Conservation (phyloP, 1,139 yeast genomes). For the Debaryomyces sp. region DNA sequence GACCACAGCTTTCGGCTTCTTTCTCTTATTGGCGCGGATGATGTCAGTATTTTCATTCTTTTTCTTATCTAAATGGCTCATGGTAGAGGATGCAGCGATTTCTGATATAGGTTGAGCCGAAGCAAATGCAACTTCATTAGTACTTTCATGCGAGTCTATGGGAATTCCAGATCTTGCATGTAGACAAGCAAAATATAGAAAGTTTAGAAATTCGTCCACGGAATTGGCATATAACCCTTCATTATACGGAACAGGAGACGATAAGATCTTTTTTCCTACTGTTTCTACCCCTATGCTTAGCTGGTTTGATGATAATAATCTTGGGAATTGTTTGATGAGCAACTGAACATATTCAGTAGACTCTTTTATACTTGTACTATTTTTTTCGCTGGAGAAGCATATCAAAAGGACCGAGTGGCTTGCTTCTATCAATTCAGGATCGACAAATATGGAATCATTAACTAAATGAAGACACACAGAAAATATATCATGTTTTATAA, state of each 20-base stretch:
- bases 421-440: constrained; percentile 56
- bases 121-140: constrained; percentile 22
- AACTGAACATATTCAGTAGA: constrained; percentile 37
- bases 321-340: constrained; percentile 56
- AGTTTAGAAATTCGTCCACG: constrained; percentile 43
- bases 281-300: constrained; percentile 61
- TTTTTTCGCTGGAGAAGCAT: constrained; percentile 34
- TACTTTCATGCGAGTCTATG: constrained; percentile 20
- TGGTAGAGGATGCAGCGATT: constrained; percentile 39
- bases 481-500: constrained; percentile 38
- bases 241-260: constrained; percentile 36
- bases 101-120: constrained; percentile 46
- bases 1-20: constrained; percentile 35
- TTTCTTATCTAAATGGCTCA: constrained; percentile 31
- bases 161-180: constrained; percentile 33
- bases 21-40: constrained; percentile 32
- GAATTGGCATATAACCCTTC: constrained; percentile 16
- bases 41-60: constrained; percentile 25
- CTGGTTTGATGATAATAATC: constrained; percentile 56
- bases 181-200: constrained; percentile 41
- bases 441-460: constrained; percentile 28
- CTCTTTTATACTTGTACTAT: constrained; percentile 28
- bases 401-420: constrained; percentile 68
- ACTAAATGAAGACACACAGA: constrained; percentile 48
- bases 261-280: constrained; percentile 53